These are phyloP conservation scores for Bullera alba DNA, from an alignment of 768 basidiomycete genomes.

Conservation along the genomic window DNA sequence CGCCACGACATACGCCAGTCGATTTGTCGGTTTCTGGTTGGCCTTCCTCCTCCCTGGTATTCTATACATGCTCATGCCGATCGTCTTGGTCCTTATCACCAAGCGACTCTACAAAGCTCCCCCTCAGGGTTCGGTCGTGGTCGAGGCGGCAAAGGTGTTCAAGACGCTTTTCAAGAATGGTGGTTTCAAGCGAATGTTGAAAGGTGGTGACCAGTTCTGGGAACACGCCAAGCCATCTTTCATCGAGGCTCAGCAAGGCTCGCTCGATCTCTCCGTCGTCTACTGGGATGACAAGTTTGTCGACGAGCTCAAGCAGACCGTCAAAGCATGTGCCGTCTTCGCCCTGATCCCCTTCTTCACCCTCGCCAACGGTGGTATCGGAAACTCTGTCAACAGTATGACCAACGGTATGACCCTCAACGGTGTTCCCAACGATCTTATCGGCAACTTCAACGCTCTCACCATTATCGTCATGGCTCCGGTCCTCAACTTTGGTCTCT, in stretches of 20 bases:
- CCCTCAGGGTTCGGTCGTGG: constrained; percentile 43
- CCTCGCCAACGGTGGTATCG: constrained; percentile 41
- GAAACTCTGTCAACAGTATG: constrained; percentile 34
- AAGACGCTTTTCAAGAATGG: constrained; percentile 18
- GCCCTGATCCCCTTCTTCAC: constrained; percentile 42
- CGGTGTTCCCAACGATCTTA: constrained; percentile 44
- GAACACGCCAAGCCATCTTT: constrained; percentile 39
- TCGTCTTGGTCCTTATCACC: constrained; percentile 32
- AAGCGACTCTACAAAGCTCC: constrained; percentile 38
- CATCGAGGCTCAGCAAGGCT: constrained; percentile 26
- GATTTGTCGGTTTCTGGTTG: constrained; percentile 45
- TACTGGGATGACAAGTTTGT: constrained; percentile 46
- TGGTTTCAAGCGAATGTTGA: constrained; percentile 24
- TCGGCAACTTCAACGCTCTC: constrained; percentile 45
- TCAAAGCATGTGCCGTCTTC: constrained; percentile 42
- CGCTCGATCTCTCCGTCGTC: constrained; percentile 18
- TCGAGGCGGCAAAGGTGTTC: constrained; percentile 34
- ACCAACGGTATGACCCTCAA: constrained; percentile 39
- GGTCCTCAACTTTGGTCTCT: constrained; percentile 37
- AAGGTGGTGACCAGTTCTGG: constrained; percentile 39
- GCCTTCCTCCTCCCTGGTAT: constrained; percentile 42
- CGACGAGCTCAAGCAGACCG: constrained; percentile 39
- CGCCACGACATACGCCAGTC: constrained; percentile 42
- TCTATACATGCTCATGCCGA: constrained; percentile 42
- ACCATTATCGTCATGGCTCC: constrained; percentile 38